Conservation (phyloP, 495 filamentous ascomycete species). For the Tuber calosporum region DNA sequence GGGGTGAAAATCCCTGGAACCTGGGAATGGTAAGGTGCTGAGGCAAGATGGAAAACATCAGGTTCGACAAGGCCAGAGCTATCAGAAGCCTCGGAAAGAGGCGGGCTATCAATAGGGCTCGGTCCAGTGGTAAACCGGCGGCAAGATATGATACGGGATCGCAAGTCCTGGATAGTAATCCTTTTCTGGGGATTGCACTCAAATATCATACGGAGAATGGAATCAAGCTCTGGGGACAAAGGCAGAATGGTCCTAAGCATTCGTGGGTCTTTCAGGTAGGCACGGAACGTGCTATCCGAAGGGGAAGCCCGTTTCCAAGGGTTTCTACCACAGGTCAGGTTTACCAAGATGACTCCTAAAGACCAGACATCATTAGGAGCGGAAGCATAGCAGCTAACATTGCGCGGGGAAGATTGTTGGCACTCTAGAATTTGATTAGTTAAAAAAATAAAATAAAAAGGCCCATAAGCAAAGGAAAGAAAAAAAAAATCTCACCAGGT, state of each 20-base stretch:
- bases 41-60: slow-evolving; percentile 33
- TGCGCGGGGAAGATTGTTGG: slow-evolving; percentile 73
- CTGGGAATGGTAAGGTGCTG: slow-evolving; percentile 33
- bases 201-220: slow-evolving; percentile 82
- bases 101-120: slow-evolving; percentile 37
- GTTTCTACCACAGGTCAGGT: slow-evolving; percentile 95
- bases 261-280: slow-evolving; percentile 73
- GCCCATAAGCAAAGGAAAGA: neutral
- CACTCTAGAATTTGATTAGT: slow-evolving; percentile 61
- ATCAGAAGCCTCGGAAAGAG: slow-evolving; percentile 38
- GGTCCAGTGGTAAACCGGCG: slow-evolving; percentile 58
- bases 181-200: slow-evolving; percentile 77
- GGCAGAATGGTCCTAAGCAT: slow-evolving; percentile 93
- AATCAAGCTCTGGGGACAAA: slow-evolving; percentile 79
- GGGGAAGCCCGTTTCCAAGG: slow-evolving; percentile 93
- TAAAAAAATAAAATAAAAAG: neutral
- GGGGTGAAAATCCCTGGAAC: slow-evolving; percentile 36
- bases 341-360: slow-evolving; percentile 93
- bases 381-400: slow-evolving; percentile 75
- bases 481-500: slow-evolving; percentile 61
- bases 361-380: slow-evolving; percentile 97
- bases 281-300: slow-evolving; percentile 92
- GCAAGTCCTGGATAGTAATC: slow-evolving; percentile 76
- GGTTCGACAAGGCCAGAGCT: slow-evolving; percentile 35
- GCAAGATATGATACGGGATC: slow-evolving; percentile 68